A percentile compares a stretch with the other conserved stretches of the same genome.
Conservation (phyloP, 768 basidiomycete species). For the Collybia sordida region DNA sequence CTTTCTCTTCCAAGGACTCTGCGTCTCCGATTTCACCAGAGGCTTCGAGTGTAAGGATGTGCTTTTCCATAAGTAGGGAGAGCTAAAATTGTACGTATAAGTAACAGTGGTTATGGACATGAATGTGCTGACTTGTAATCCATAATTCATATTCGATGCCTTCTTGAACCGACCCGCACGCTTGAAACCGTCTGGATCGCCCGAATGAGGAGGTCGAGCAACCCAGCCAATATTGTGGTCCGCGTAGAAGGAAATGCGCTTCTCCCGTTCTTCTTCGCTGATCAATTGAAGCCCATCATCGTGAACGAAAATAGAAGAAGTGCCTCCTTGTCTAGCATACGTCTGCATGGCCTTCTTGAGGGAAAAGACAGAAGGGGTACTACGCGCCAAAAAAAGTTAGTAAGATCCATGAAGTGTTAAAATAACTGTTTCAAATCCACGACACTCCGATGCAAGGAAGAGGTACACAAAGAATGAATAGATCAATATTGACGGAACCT, state of each 20-base stretch:
- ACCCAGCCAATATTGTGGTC: slow-evolving; percentile 82
- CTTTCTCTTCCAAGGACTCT: slow-evolving; percentile 65
- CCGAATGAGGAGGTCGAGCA: slow-evolving; percentile 73
- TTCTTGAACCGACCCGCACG: slow-evolving; percentile 92
- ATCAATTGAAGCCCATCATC: slow-evolving; percentile 82
- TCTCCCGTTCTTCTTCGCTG: slow-evolving; percentile 57
- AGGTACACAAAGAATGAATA: not conserved
- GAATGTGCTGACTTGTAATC: slow-evolving; percentile 36
- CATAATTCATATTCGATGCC: slow-evolving; percentile 88
- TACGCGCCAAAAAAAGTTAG: slow-evolving; percentile 25
- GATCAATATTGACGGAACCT: slow-evolving; percentile 24
- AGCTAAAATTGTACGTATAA: slow-evolving; percentile 35
- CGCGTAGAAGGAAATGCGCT: slow-evolving; percentile 72
- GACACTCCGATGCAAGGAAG: not conserved
- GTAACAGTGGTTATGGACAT: not conserved
- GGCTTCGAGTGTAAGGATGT: slow-evolving; percentile 45
- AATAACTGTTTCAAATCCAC: not conserved
- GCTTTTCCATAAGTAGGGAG: slow-evolving; percentile 61
- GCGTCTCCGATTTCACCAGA: slow-evolving; percentile 36
- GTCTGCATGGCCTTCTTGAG: slow-evolving; percentile 87
- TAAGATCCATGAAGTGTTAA: slow-evolving; percentile 6
- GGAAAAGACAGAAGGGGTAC: slow-evolving; percentile 72
- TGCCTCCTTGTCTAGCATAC: slow-evolving; percentile 89
- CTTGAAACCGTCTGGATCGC: slow-evolving; percentile 62
- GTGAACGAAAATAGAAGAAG: slow-evolving; percentile 76